These are phyloP conservation scores for Stachybotrys chartarum DNA, from an alignment of 2,329 filamentous ascomycete genomes.

Conservation along the genomic window DNA sequence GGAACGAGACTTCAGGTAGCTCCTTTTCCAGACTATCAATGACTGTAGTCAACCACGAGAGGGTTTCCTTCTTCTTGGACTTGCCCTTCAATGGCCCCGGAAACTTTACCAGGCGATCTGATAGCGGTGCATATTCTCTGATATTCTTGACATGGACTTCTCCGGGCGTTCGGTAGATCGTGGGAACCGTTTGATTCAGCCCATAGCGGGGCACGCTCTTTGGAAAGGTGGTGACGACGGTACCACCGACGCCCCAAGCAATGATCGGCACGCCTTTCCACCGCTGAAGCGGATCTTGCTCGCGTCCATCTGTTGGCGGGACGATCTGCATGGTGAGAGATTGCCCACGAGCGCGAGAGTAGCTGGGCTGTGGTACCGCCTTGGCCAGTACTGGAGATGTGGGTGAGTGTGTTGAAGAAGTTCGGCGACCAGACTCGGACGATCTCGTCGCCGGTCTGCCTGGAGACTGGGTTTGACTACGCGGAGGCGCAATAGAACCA, in stretches of 20 bases:
- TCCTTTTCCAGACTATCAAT: constrained; percentile 67
- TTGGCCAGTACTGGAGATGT: constrained; percentile 25
- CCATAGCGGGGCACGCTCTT: constrained; percentile 82
- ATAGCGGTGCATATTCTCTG: constrained; percentile 64
- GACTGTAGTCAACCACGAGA: constrained; percentile 70
- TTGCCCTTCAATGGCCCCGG: constrained; percentile 86
- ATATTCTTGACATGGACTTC: constrained; percentile 72
- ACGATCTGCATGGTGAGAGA: constrained; percentile 52
- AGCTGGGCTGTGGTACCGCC: constrained; percentile 12
- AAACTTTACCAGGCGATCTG: constrained; percentile 71
- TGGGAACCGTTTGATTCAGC: constrained; percentile 63
- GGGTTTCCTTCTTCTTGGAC: constrained; percentile 88
- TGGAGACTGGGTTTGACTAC: constrained; percentile 58
- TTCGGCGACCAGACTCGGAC: constrained; percentile 41
- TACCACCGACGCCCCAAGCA: constrained; percentile 80
- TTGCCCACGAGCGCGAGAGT: constrained; percentile 39
- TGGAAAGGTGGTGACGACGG: constrained; percentile 77
- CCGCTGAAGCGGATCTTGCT: constrained; percentile 71
- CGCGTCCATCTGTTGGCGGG: constrained; percentile 56
- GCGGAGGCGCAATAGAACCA: constrained; percentile 48
- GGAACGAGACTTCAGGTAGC: constrained; percentile 40
- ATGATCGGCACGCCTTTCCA: constrained; percentile 90
- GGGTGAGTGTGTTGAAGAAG: constrained; percentile 45
- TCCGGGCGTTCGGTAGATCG: constrained; percentile 75
- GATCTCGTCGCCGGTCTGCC: constrained; percentile 22